phyloP scores from a whole-genome alignment of 1,284 basidiomycete genomes.

The Ceratobasidium sp. region DNA sequence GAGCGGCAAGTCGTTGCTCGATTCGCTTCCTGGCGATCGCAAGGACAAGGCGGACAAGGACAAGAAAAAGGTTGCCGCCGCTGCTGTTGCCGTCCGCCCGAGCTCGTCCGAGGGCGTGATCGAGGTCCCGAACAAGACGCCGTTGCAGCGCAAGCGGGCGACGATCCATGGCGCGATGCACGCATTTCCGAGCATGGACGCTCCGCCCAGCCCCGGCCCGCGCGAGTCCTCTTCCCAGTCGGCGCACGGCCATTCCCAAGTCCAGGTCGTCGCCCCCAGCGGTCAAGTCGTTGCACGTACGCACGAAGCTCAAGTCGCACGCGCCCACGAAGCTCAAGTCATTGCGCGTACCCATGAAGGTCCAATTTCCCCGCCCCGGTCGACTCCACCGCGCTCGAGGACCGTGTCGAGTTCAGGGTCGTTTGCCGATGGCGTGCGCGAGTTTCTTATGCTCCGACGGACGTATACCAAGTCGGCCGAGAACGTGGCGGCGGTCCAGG shows the following conservation, averaged over 20 bases:
- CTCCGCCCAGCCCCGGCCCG: constrained; percentile 10
- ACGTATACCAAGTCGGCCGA: constrained; percentile 29
- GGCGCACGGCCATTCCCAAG: background rate
- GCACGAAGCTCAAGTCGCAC: background rate
- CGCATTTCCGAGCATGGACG: constrained; percentile 12
- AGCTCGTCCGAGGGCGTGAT: constrained; percentile 4
- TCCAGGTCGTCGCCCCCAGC: constrained; percentile 15
- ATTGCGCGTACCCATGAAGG: too few relatives aligned
- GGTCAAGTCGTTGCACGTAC: constrained; percentile 1
- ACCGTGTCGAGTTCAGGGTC: constrained; percentile 35
- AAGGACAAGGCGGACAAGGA: constrained; percentile 25
- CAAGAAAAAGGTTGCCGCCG: constrained; percentile 3
- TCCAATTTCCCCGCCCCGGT: constrained; percentile 19
- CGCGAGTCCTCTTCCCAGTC: constrained; percentile 3
- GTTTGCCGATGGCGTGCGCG: constrained; percentile 26
- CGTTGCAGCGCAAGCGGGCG: constrained; percentile 35
- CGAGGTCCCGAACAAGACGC: constrained; percentile 13
- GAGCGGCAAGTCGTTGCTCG: constrained; percentile 5
- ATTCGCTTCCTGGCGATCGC: background rate
- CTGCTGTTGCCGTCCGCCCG: background rate
- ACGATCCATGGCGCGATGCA: constrained; percentile 35
- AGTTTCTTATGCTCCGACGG: constrained; percentile 8
- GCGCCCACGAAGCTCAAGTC: background rate
- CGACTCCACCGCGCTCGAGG: constrained; percentile 28
- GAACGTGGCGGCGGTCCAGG: constrained; percentile 5